Percentiles rank a stretch among this genome's conserved stretches.
Evolutionary conservation across 2,329 filamentous ascomycete genomes (phyloP).

Genomic region (Nemania diffusa): DNA sequence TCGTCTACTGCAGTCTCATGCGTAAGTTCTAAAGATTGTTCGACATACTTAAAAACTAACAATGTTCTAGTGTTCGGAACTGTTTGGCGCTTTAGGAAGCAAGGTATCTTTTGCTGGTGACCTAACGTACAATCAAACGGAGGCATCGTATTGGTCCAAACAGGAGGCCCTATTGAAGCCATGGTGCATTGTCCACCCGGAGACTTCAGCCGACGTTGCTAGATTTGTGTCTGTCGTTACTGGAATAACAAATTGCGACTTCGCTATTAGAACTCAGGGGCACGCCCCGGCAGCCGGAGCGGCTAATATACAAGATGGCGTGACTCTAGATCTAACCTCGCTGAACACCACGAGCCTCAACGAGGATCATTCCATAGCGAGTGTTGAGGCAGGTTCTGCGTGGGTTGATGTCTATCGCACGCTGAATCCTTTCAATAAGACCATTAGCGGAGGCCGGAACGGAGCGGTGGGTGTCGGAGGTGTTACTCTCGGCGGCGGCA

Average conservation of each 20-base stretch:
- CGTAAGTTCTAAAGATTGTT: not conserved
- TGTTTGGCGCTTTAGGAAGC: not conserved
- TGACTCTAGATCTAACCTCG: not conserved
- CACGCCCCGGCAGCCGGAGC: conserved; percentile 1
- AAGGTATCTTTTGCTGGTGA: not conserved
- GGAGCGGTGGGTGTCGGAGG: conserved; percentile 30
- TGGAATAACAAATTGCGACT: not conserved
- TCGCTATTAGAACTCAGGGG: not conserved
- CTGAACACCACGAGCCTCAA: not conserved
- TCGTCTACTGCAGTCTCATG: not conserved
- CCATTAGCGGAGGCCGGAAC: conserved; percentile 25
- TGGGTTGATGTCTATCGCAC: conserved; percentile 24
- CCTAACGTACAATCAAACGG: not conserved
- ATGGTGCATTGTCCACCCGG: not conserved
- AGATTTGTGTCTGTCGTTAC: not conserved
- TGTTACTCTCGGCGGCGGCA: conserved; percentile 23
- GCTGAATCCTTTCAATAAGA: conserved; percentile 27
- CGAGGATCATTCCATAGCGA: conserved; percentile 18
- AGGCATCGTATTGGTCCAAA: conserved; percentile 2
- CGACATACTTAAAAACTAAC: not conserved
- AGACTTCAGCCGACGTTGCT: conserved; percentile 1
- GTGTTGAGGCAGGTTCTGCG: conserved; percentile 12
- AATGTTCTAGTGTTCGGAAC: not conserved
- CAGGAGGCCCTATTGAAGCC: not conserved
- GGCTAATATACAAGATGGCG: conserved; percentile 3